These are phyloP conservation scores for Akebia trifoliata DNA, from an alignment of 164 flowering plant species.

Conservation along the genomic window DNA sequence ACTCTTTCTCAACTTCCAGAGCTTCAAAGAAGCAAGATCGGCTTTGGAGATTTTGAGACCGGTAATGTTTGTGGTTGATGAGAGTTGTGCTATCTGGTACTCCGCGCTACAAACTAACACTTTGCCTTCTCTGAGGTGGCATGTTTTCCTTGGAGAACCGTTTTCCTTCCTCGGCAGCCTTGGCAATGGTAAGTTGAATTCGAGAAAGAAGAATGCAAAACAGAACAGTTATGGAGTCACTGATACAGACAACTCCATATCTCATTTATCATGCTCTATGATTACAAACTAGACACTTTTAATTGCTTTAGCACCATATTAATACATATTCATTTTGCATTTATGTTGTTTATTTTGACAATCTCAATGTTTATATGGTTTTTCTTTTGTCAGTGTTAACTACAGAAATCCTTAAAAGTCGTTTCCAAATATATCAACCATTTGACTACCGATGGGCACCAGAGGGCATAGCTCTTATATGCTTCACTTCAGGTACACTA, in stretches of 20 bases:
- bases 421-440: slow-evolving; percentile 8
- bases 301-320: not conserved
- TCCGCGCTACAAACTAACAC: slow-evolving; percentile 25
- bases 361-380: not conserved
- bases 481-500: slow-evolving; percentile 87
- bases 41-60: slow-evolving; percentile 60
- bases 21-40: slow-evolving; percentile 56
- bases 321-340: too few relatives aligned
- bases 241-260: not conserved
- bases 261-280: not conserved
- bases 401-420: slow-evolving; percentile 29
- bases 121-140: slow-evolving; percentile 46
- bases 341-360: not conserved
- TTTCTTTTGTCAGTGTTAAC: slow-evolving; percentile 34
- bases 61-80: slow-evolving; percentile 60
- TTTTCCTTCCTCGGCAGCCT: slow-evolving; percentile 13
- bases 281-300: not conserved
- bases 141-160: slow-evolving; percentile 38
- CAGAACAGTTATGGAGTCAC: not conserved
- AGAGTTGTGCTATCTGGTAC: slow-evolving; percentile 43
- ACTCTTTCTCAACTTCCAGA: slow-evolving; percentile 28
- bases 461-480: slow-evolving; percentile 60
- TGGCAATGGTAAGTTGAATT: slow-evolving; percentile 23
- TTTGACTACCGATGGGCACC: slow-evolving; percentile 54
- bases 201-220: not conserved